Conservation (phyloP, 2,329 filamentous ascomycete genomes). For the Gremmenia infestans region DNA sequence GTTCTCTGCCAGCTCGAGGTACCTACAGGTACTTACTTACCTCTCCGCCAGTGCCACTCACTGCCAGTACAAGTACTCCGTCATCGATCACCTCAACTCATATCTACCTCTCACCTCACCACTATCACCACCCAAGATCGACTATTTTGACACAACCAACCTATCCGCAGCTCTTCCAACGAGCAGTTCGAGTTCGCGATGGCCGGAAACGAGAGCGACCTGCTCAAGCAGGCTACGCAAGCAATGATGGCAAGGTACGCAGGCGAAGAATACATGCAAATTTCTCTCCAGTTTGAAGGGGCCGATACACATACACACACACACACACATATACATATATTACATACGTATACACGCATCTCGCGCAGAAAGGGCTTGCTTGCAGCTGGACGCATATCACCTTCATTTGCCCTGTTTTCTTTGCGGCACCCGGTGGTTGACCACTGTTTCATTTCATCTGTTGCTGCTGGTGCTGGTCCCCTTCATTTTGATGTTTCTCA, state of each 20-base stretch:
- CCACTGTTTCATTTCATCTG: too few species aligned
- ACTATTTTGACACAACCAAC: slow-evolving; percentile 1
- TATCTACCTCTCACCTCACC: not conserved
- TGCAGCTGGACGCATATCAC: too few species aligned
- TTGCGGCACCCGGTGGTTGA: too few species aligned
- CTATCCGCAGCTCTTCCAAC: not conserved
- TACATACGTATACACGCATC: not conserved
- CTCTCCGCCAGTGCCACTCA: not conserved
- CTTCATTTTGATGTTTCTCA: not conserved
- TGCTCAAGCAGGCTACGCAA: slow-evolving; percentile 33
- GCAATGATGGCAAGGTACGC: slow-evolving; percentile 34
- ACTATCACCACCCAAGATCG: not conserved
- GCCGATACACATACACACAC: not conserved
- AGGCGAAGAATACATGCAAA: slow-evolving; percentile 11
- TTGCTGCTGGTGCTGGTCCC: not conserved
- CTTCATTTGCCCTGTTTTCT: too few species aligned
- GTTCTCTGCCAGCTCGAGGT: not conserved
- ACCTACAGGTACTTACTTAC: not conserved
- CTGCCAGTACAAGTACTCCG: not conserved
- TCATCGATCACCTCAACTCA: not conserved
- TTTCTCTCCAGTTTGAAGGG: slow-evolving; percentile 3
- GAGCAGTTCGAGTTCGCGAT: slow-evolving; percentile 15
- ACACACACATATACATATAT: not conserved
- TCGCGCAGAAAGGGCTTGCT: too few species aligned
- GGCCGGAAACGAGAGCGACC: slow-evolving; percentile 30